Evolutionary conservation across 2,329 filamentous ascomycete species (phyloP).

Genomic region (Didymella sp.): DNA sequence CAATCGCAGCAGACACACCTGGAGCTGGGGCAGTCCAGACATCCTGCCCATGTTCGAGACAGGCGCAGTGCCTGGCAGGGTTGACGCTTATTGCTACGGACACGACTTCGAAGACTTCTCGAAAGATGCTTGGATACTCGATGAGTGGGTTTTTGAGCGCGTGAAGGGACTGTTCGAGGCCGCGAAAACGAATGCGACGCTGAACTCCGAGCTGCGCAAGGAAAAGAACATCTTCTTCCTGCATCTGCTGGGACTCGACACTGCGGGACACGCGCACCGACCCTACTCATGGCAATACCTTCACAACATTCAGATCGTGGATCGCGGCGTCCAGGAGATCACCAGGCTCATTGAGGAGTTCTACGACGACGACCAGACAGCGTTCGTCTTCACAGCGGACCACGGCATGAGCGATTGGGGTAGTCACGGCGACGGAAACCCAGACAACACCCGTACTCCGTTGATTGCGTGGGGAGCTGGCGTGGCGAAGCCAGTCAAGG

Average conservation of each 20-base stretch:
- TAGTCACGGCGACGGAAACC: conserved; percentile 97
- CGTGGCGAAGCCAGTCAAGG: conserved; percentile 73
- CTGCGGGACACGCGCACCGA: conserved; percentile 81
- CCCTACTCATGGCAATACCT: conserved; percentile 97
- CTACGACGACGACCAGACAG: conserved; percentile 81
- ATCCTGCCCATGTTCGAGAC: conserved; percentile 97
- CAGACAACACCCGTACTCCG: conserved; percentile 94
- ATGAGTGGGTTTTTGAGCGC: conserved; percentile 94
- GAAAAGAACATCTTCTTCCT: conserved; percentile 95
- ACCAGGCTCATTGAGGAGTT: conserved; percentile 82
- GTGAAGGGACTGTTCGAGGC: conserved; percentile 86
- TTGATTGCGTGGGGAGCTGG: conserved; percentile 94
- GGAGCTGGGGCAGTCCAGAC: conserved; percentile 98
- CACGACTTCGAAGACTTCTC: conserved; percentile 91
- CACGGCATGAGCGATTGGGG: conserved; percentile 99
- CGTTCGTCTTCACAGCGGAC: conserved; percentile 96
- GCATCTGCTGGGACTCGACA: conserved; percentile 91
- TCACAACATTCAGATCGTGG: conserved; percentile 92
- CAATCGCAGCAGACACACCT: conserved; percentile 94
- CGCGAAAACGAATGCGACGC: conserved; percentile 76
- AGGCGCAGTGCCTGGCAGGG: conserved; percentile 84
- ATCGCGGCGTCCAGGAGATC: conserved; percentile 86
- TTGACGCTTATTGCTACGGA: conserved; percentile 85
- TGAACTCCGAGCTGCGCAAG: conserved; percentile 74
- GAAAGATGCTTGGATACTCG: conserved; percentile 77